Percentiles rank a stretch among this genome's conserved stretches.
Conservation (phyloP, 768 basidiomycete genomes). For the Lenzites betulinus region DNA sequence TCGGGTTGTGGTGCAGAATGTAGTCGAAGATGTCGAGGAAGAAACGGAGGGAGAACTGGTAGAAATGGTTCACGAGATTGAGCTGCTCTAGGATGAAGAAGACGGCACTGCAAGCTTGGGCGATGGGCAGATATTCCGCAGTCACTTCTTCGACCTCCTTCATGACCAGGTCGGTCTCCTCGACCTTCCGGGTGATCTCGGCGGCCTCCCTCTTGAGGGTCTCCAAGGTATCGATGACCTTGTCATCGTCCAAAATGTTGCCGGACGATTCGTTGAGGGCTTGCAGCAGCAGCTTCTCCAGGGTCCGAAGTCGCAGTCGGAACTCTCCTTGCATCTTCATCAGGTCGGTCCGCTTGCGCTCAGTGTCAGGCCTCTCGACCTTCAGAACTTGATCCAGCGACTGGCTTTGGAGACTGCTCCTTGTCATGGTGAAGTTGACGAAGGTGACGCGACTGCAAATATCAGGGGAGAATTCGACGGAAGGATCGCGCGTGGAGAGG, state of each 20-base stretch:
- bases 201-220: conserved; percentile 95
- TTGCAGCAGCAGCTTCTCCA: conserved; percentile 91
- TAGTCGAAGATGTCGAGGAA: conserved; percentile 99
- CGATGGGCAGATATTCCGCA: conserved; percentile 89
- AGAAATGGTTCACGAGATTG: conserved; percentile 94
- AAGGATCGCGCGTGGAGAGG: conserved; percentile 95
- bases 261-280: conserved; percentile 96
- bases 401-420: conserved; percentile 97
- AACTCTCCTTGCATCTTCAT: conserved; percentile 99
- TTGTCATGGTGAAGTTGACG: conserved; percentile 98
- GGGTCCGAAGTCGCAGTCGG: conserved; percentile 84
- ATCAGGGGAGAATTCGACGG: conserved; percentile 96
- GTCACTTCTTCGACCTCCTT: conserved; percentile 95
- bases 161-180: conserved; percentile 96
- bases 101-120: conserved; percentile 93
- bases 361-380: conserved; percentile 95
- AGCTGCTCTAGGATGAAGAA: conserved; percentile 98
- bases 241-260: conserved; percentile 98
- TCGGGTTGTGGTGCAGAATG: conserved; percentile 89
- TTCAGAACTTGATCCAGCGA: conserved; percentile 96
- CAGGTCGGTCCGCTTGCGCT: conserved; percentile 91
- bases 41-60: conserved; percentile 96
- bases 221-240: conserved; percentile 95
- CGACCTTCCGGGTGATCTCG: conserved; percentile 93
- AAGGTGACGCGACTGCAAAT: conserved; percentile 97